Base-by-base conservation (phyloP, 129 eudicot genomes). In the Arctium lappa region DNA sequence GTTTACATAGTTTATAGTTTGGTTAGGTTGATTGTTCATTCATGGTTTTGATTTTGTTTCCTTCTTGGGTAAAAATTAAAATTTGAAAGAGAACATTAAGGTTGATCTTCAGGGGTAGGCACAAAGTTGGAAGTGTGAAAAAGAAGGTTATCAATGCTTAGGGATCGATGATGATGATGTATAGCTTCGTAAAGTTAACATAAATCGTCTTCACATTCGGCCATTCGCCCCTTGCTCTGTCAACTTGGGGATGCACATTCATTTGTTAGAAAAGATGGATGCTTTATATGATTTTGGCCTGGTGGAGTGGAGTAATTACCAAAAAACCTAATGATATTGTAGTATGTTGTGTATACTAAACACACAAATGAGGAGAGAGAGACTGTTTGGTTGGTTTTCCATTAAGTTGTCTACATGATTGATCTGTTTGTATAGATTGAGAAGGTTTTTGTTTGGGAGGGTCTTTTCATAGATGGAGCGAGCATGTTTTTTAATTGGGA, bases 281-380 rank as follows among this genome's bases (percentile, higher is more conserved):
- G 96, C 91, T 3, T 87, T 79, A 15, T 79, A 60, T 76, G 91
- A 90, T 65, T 89, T 78, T 85, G 93, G 93, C 75, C 73, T 89
- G 95, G 96, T 85, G 93, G 87, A 87, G 87, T 81, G 98, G 97
- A 31, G 87, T 91, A 39, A 79, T 92, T 76, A 87, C 95, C 32
- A 86, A 84, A 89, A 81, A 85, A 73, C 90, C 91, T 74, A 88
- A 91, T n/a, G 90, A 89, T 83, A 80, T 0, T 60, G 88, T 69
- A 80, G 86, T 90, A 90, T 70, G 30, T 83, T 65, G 92, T 94
- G 72, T 89, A 78, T 75, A 90, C 89, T 80, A 84, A 90, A 81
- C 80, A 75, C 44, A 82, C 86, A 72, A 91, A 87, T 13, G 79
- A 69, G 86, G 90, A 80, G 42, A 86, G 53, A 83, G 88, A 88